Conservation (phyloP, 2,329 filamentous ascomycete genomes). For the Scleromitrula shiraiana region DNA sequence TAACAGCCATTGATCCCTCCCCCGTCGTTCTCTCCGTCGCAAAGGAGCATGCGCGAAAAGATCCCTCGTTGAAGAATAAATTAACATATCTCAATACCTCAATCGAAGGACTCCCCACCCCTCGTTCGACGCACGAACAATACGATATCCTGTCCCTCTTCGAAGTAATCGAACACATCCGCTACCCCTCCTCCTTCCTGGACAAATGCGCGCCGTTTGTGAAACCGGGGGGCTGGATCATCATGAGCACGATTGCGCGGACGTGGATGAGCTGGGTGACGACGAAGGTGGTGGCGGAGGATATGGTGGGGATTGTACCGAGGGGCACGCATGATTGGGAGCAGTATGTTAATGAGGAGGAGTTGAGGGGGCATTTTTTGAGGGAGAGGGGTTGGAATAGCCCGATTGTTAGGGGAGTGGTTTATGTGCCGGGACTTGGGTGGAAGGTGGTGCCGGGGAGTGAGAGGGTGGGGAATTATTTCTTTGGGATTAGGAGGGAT, state of each 20-base stretch:
- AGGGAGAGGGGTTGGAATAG: conserved; percentile 49
- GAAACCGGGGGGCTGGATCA: conserved; percentile 84
- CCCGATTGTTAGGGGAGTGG: conserved; percentile 64
- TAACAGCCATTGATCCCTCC: conserved; percentile 73
- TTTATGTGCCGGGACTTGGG: conserved; percentile 84
- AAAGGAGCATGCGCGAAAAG: conserved; percentile 62
- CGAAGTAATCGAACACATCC: conserved; percentile 92
- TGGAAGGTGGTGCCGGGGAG: conserved; percentile 79
- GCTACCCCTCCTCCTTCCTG: conserved; percentile 66
- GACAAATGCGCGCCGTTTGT: conserved; percentile 65
- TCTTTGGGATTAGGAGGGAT: conserved; percentile 70
- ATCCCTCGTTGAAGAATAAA: conserved; percentile 57
- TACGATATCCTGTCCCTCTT: conserved; percentile 84
- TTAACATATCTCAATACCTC: conserved; percentile 69
- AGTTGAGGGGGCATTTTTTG: conserved; percentile 54
- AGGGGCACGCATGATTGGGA: conserved; percentile 91
- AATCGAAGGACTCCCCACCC: conserved; percentile 60
- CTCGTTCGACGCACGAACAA: conserved; percentile 32
- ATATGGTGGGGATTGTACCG: conserved; percentile 79
- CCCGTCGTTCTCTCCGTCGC: conserved; percentile 68
- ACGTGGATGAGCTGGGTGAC: conserved; percentile 86
- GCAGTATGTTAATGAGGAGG: conserved; percentile 86
- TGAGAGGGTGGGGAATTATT: conserved; percentile 90
- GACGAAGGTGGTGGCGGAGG: conserved; percentile 87
- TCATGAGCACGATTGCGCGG: conserved; percentile 85